A percentile compares a stretch with the other conserved stretches of the same genome.
phyloP scores from a whole-genome alignment of 768 basidiomycete genomes.

The Mycena capillaripes region DNA sequence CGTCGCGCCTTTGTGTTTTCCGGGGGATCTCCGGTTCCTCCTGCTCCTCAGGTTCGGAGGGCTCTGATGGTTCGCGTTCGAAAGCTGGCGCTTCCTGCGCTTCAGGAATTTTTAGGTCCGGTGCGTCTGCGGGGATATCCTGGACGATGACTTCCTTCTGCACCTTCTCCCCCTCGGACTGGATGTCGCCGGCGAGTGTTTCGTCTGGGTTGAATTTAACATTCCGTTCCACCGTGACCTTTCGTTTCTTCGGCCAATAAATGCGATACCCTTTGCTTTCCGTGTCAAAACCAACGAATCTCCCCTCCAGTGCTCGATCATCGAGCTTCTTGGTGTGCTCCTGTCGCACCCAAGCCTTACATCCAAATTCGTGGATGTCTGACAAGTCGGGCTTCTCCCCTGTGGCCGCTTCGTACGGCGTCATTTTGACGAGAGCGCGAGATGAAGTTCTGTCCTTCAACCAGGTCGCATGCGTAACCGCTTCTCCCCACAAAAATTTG shows the following conservation, averaged over 20 bases:
- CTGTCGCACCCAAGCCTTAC: neutral
- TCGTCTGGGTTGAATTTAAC: neutral
- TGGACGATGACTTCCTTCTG: no score
- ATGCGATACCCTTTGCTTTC: no score
- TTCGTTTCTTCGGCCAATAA: no score
- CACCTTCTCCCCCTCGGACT: neutral
- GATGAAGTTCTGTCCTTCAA: no score
- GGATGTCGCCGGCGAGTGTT: neutral
- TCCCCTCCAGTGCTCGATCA: neutral
- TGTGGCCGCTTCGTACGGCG: no score
- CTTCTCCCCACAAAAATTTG: no score
- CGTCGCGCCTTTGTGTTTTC: neutral
- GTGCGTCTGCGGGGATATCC: neutral
- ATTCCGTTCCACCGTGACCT: neutral
- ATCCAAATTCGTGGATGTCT: neutral
- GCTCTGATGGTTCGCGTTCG: neutral
- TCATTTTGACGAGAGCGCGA: no score
- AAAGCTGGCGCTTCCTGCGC: neutral
- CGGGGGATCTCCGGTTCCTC: neutral
- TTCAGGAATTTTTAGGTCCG: neutral
- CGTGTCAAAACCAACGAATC: neutral
- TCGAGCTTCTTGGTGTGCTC: neutral
- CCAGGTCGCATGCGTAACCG: no score
- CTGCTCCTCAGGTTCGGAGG: neutral
- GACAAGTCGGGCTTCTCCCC: no score